A percentile compares a stretch with the other conserved stretches of the same genome.
These are phyloP conservation scores for Desmodesmus armatus DNA, from an alignment of 139 green algal species.

Conservation along the genomic window DNA sequence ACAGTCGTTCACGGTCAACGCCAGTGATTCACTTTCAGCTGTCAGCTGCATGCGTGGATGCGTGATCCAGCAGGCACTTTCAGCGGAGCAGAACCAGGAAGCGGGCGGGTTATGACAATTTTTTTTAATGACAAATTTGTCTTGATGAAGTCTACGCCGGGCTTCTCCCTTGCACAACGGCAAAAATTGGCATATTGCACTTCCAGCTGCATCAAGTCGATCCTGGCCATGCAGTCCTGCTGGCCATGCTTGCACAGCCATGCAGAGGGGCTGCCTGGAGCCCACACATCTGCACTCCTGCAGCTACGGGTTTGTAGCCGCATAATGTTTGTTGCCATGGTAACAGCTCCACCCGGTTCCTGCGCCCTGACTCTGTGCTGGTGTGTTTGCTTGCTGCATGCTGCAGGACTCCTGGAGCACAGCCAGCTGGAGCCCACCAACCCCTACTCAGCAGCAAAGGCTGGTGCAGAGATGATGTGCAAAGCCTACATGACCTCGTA, in stretches of 20 bases:
- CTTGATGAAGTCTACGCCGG: too few species aligned
- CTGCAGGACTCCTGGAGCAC: slow-evolving; percentile 79
- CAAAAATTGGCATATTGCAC: too few species aligned
- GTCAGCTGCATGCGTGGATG: too few species aligned
- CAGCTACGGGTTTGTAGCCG: too few species aligned
- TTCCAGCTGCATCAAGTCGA: too few species aligned
- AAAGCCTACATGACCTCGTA: slow-evolving; percentile 91
- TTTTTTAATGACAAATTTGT: too few species aligned
- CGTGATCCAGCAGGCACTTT: too few species aligned
- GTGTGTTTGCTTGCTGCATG: neutral
- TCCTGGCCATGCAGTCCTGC: neutral
- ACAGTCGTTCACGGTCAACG: too few species aligned
- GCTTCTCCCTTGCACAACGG: too few species aligned
- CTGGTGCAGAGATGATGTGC: slow-evolving; percentile 98
- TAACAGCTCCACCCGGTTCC: neutral
- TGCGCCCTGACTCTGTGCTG: neutral
- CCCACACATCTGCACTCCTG: neutral
- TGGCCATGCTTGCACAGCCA: neutral
- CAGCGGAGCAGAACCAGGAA: too few species aligned
- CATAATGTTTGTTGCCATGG: neutral
- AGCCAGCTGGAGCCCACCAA: slow-evolving; percentile 95
- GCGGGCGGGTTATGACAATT: too few species aligned
- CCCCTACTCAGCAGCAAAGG: slow-evolving; percentile 98
- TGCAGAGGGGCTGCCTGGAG: neutral
- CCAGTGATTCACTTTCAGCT: too few species aligned